A percentile compares a stretch with the other conserved stretches of the same genome.
Evolutionary conservation across 306 rosid species (phyloP).

Genomic region (Phaseolus lunatus): DNA sequence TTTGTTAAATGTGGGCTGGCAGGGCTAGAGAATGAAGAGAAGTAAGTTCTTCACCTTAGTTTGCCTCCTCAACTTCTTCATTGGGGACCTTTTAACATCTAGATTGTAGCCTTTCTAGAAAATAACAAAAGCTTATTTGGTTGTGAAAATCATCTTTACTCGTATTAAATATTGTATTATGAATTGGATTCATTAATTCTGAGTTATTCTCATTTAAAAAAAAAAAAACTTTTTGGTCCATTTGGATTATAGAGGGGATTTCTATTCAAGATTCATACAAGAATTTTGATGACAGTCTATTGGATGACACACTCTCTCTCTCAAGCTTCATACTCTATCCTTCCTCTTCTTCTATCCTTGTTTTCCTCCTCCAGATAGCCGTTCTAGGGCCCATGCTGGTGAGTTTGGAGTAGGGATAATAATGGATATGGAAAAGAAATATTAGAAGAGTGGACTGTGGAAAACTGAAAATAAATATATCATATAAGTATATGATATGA

Average conservation of each 20-base stretch:
- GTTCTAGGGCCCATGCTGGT: neutral
- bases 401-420: neutral
- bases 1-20: conserved; percentile 54
- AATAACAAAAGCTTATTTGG: conserved; percentile 28
- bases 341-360: conserved; percentile 5
- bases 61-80: conserved; percentile 29
- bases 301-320: neutral
- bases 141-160: conserved; percentile 18
- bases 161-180: neutral
- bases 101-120: conserved; percentile 27
- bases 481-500: neutral
- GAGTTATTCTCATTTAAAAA: conserved; percentile 17
- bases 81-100: conserved; percentile 9
- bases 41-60: conserved; percentile 53
- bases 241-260: conserved; percentile 19
- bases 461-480: conserved; percentile 2
- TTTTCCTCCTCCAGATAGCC: neutral
- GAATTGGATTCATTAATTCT: conserved; percentile 23
- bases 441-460: neutral
- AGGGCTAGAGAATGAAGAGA: conserved; percentile 63
- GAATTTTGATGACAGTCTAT: conserved; percentile 15
- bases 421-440: neutral
- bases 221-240: neutral
- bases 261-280: conserved; percentile 14
- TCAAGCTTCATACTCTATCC: conserved; percentile 4